Base-by-base conservation (phyloP, 805 yeast genomes). In the Maudiozyma bulderi region DNA sequence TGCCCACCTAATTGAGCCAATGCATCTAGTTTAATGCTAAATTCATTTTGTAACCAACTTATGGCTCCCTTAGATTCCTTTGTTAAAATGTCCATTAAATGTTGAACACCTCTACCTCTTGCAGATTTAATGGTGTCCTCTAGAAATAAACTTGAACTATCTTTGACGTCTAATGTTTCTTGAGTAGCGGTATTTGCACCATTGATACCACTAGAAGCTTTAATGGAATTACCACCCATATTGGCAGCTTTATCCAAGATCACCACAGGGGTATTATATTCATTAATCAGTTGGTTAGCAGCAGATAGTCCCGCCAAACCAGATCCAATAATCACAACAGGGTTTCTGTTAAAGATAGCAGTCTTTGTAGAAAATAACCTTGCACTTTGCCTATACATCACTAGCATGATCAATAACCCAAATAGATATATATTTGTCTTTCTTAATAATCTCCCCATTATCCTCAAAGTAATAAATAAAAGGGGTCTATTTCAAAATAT, bases 1-100 rank as follows among this genome's bases (percentile, higher is more conserved):
- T 86, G 95, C 2, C 95, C 95, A 38, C 95, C 95, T 42, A 86
- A 66, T 56, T 86, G 77, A 14, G 86, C 76, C 7, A 86, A 84
- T n/a, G 81, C 72, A 11, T 84, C 75, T 47, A 86, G 66, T 55
- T 82, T 86, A 46, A 85, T 67, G 6, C 70, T 74, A 57, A 84
- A 79, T 5, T 73, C 75, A 37, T 77, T 73, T 53, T 83, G 84
- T 46, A 86, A 73, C 91, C 95, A 86, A 42, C 76, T 76, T 43
- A 86, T 75, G 0, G 93, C 90, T 43, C 73, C 74, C 5, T 77
- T 79, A 2, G 88, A 81, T 44, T 82, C 78, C 48, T 73, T 68
- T 0, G 84, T 76, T 50, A 86, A 68, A 5, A 77, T 81, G 31
- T 71, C 65, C 65, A 84, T 82, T 52, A 86, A 71, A 1, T 68